Evolutionary conservation across 768 basidiomycete species (phyloP).

Genomic region (Glaciozyma antarctica): DNA sequence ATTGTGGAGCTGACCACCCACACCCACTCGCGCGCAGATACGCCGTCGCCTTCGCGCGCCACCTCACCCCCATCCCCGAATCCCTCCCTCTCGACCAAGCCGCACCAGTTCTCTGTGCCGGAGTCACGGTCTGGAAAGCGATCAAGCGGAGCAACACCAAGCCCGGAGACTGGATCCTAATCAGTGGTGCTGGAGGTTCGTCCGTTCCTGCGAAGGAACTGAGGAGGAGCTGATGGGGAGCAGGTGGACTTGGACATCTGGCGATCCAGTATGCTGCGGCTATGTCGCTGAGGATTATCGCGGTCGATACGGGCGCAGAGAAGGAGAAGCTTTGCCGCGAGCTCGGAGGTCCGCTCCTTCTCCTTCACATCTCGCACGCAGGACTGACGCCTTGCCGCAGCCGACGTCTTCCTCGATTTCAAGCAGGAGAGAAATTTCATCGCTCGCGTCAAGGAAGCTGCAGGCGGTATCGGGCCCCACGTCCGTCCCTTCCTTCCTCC

Average conservation of each 20-base stretch:
- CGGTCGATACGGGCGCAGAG: conserved; percentile 67
- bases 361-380: no score
- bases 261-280: conserved; percentile 71
- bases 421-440: conserved; percentile 58
- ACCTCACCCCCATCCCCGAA: conserved; percentile 72
- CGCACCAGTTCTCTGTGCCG: conserved; percentile 53
- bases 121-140: conserved; percentile 76
- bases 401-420: conserved; percentile 55
- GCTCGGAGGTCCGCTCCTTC: conserved; percentile 14
- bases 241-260: conserved; percentile 39
- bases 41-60: conserved; percentile 52
- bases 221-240: background rate
- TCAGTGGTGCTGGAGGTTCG: conserved; percentile 40
- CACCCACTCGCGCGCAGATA: conserved; percentile 4
- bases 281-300: conserved; percentile 70
- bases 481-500: conserved; percentile 60
- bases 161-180: conserved; percentile 64
- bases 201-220: conserved; percentile 4
- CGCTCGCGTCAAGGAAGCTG: conserved; percentile 46
- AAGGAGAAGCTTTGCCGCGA: conserved; percentile 43
- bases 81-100: conserved; percentile 49
- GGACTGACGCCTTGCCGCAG: background rate
- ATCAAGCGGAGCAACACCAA: conserved; percentile 58
- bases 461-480: conserved; percentile 68
- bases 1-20: background rate